These are phyloP conservation scores for Floccularia luteovirens DNA, from an alignment of 768 basidiomycete genomes.

Conservation along the genomic window DNA sequence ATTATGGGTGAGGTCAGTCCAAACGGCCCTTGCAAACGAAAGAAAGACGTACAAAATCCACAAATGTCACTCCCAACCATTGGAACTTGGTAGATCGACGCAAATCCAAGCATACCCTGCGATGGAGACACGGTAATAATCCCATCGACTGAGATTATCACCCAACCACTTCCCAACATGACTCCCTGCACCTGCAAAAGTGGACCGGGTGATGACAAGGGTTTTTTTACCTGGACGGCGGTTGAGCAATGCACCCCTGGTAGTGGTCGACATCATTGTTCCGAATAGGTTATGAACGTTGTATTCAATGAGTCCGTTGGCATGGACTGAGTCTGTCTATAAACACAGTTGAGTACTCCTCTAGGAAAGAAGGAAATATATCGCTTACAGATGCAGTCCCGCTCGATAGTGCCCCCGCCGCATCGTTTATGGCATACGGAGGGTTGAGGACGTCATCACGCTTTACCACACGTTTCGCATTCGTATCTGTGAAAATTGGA, in stretches of 20 bases:
- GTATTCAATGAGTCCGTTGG: conserved; percentile 53
- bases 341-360: no score
- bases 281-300: conserved; percentile 65
- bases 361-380: no score
- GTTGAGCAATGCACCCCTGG: conserved; percentile 51
- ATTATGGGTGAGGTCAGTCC: background rate
- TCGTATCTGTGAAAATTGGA: conserved; percentile 35
- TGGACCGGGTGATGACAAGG: conserved; percentile 66
- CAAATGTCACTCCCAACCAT: conserved; percentile 77
- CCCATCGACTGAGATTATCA: conserved; percentile 55
- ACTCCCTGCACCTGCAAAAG: conserved; percentile 60
- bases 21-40: no score
- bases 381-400: conserved; percentile 48
- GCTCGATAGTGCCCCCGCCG: conserved; percentile 42
- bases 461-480: conserved; percentile 8
- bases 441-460: conserved; percentile 41
- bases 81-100: conserved; percentile 57
- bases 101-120: conserved; percentile 63
- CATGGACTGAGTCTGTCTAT: conserved; percentile 39
- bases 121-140: conserved; percentile 51
- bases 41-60: conserved; percentile 40
- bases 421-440: conserved; percentile 54
- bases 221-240: conserved; percentile 55
- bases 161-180: conserved; percentile 71
- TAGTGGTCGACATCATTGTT: conserved; percentile 62